A percentile compares a stretch with the other conserved stretches of the same genome.
Conservation (phyloP, 2,329 filamentous ascomycete genomes). For the Colletotrichum salicis region DNA sequence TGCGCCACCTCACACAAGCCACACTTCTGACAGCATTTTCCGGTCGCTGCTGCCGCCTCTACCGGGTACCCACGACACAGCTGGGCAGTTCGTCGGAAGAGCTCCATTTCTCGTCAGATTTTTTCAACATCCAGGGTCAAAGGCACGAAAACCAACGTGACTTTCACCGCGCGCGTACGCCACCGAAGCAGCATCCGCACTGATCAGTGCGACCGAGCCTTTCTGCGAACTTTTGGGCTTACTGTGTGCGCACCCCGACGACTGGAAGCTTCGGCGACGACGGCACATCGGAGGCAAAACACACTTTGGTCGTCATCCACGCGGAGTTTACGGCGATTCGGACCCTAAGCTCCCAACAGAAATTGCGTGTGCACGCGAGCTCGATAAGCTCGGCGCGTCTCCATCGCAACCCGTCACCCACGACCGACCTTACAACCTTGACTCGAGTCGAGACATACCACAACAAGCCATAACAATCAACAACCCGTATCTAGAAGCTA, state of each 20-base stretch:
- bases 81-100: slow-evolving; percentile 25
- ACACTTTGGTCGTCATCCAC: slow-evolving; percentile 6
- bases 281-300: not conserved
- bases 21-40: slow-evolving; percentile 16
- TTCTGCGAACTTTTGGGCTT: not conserved
- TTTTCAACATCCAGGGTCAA: slow-evolving; percentile 11
- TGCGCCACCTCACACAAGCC: not conserved
- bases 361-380: not conserved
- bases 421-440: slow-evolving; percentile 1
- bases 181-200: slow-evolving; percentile 14
- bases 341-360: slow-evolving; percentile 23
- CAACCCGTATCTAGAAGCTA: not conserved
- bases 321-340: slow-evolving; percentile 31
- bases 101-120: slow-evolving; percentile 33
- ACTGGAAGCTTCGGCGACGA: slow-evolving; percentile 5
- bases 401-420: slow-evolving; percentile 3
- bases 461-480: not conserved
- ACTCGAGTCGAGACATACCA: slow-evolving; percentile 6
- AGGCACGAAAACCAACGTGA: slow-evolving; percentile 3
- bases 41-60: not conserved
- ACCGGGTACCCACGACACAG: slow-evolving; percentile 18
- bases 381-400: not conserved
- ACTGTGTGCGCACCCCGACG: not conserved
- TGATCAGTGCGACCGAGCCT: not conserved
- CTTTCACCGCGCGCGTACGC: slow-evolving; percentile 16